Evolutionary conservation across 495 filamentous ascomycete species (phyloP).

Genomic region (Baudoinia panamericana): DNA sequence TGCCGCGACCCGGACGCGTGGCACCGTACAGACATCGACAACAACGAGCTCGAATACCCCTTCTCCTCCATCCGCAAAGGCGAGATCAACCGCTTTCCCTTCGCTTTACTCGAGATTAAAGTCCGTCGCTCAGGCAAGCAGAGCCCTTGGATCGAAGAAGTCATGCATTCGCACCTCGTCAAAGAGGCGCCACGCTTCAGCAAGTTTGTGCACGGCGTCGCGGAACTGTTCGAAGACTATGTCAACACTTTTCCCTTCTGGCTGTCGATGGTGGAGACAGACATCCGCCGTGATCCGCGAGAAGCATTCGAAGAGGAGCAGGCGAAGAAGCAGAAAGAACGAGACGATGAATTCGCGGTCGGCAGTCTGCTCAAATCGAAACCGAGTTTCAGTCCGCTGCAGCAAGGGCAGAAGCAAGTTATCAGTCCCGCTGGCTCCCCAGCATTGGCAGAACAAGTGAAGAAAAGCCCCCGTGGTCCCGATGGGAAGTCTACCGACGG

Average conservation of each 20-base stretch:
- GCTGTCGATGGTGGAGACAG: constrained; percentile 76
- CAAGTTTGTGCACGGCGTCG: constrained; percentile 91
- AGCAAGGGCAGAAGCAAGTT: background rate
- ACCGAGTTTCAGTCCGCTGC: background rate
- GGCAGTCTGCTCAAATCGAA: constrained; percentile 55
- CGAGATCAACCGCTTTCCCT: constrained; percentile 85
- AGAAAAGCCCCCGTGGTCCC: background rate
- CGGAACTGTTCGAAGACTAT: constrained; percentile 82
- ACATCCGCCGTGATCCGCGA: constrained; percentile 86
- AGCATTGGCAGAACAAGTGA: background rate
- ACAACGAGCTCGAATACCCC: constrained; percentile 66
- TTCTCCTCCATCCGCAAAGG: constrained; percentile 75
- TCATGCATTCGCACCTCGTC: constrained; percentile 85
- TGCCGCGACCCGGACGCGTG: constrained; percentile 78
- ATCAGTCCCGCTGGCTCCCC: constrained; percentile 25
- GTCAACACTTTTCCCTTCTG: constrained; percentile 96
- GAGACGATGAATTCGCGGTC: constrained; percentile 76
- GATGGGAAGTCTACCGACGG: background rate
- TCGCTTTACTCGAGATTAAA: constrained; percentile 86
- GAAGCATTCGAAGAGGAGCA: constrained; percentile 85
- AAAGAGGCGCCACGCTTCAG: constrained; percentile 82
- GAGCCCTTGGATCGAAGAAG: constrained; percentile 75
- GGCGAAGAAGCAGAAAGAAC: constrained; percentile 59
- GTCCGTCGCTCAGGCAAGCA: constrained; percentile 41
- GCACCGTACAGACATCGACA: constrained; percentile 86